Conservation (phyloP, 495 filamentous ascomycete species). For the Penicillium flavigenum region DNA sequence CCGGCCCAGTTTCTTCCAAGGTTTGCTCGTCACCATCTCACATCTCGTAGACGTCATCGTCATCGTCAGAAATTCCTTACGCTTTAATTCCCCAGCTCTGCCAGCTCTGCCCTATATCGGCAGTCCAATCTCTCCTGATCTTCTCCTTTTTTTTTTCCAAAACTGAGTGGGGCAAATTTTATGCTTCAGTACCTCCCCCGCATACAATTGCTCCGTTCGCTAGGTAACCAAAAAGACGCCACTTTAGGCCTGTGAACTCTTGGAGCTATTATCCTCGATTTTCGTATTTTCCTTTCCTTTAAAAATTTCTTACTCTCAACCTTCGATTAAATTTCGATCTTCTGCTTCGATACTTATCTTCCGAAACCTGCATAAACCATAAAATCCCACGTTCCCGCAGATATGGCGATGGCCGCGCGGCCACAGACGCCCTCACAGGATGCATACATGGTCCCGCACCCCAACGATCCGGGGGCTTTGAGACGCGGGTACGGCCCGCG, state of each 20-base stretch:
- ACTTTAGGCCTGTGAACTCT: slow-evolving; percentile 3
- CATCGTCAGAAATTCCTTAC: slow-evolving; percentile 1
- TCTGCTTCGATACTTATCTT: slow-evolving; percentile 10
- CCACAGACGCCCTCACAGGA: slow-evolving; percentile 49
- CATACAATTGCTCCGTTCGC: slow-evolving; percentile 27
- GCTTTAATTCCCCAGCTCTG: slow-evolving; percentile 1
- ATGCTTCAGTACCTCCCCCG: slow-evolving; percentile 19
- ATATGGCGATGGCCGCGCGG: slow-evolving; percentile 45
- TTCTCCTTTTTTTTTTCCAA: slow-evolving; percentile 4
- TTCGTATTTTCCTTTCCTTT: slow-evolving; percentile 4
- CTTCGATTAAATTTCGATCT: neutral
- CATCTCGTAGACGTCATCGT: slow-evolving; percentile 15
- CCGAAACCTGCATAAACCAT: slow-evolving; percentile 5
- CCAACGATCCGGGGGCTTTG: slow-evolving; percentile 29
- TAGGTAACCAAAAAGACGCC: slow-evolving; percentile 28
- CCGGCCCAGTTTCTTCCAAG: neutral
- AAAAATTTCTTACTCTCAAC: neutral
- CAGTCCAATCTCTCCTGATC: slow-evolving; percentile 8
- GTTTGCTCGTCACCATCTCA: slow-evolving; percentile 4
- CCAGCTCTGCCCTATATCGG: slow-evolving; percentile 7
- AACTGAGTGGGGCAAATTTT: slow-evolving; percentile 20
- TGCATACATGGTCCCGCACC: slow-evolving; percentile 35
- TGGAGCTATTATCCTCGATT: slow-evolving; percentile 14
- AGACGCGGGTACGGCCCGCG: slow-evolving; percentile 33
- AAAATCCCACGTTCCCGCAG: slow-evolving; percentile 23